phyloP scores from a whole-genome alignment of 2,329 filamentous ascomycete genomes.

The Fusarium mangiferae region DNA sequence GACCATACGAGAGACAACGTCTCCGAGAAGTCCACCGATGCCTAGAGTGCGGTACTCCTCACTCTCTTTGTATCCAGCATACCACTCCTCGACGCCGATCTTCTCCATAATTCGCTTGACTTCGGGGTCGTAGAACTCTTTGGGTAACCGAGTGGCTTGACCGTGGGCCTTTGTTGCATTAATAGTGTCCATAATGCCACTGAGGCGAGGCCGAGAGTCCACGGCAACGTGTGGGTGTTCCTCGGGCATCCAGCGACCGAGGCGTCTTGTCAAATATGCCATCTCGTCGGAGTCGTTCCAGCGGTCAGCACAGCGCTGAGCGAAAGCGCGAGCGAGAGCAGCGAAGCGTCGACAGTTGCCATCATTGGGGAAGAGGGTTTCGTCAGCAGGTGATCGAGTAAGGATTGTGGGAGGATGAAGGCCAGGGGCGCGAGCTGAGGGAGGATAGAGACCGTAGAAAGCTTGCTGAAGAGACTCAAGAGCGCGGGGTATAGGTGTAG shows the following conservation, averaged over 20 bases:
- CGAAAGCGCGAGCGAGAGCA: slow-evolving; percentile 75
- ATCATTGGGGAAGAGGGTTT: slow-evolving; percentile 85
- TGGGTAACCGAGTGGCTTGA: slow-evolving; percentile 79
- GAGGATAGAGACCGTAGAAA: slow-evolving; percentile 79
- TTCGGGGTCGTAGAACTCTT: slow-evolving; percentile 86
- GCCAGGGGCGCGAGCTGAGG: slow-evolving; percentile 52
- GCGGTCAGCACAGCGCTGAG: slow-evolving; percentile 73
- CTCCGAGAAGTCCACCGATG: slow-evolving; percentile 85
- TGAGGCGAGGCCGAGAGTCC: slow-evolving; percentile 84
- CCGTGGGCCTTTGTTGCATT: slow-evolving; percentile 86
- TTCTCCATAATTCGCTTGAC: slow-evolving; percentile 75
- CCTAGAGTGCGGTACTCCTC: slow-evolving; percentile 89
- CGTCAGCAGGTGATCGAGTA: slow-evolving; percentile 71
- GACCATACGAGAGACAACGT: slow-evolving; percentile 82
- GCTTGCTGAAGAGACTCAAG: slow-evolving; percentile 81
- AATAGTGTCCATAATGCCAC: slow-evolving; percentile 93
- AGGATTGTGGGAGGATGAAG: slow-evolving; percentile 74
- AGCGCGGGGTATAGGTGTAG: slow-evolving; percentile 79
- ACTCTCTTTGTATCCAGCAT: slow-evolving; percentile 83
- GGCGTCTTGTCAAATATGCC: slow-evolving; percentile 79
- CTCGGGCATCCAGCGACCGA: slow-evolving; percentile 87
- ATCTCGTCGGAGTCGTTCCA: slow-evolving; percentile 86
- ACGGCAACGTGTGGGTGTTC: slow-evolving; percentile 76
- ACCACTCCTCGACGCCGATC: slow-evolving; percentile 93
- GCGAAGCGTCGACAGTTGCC: slow-evolving; percentile 77